Conservation (phyloP, 345 rosid genomes). For the Brassica nigra region DNA sequence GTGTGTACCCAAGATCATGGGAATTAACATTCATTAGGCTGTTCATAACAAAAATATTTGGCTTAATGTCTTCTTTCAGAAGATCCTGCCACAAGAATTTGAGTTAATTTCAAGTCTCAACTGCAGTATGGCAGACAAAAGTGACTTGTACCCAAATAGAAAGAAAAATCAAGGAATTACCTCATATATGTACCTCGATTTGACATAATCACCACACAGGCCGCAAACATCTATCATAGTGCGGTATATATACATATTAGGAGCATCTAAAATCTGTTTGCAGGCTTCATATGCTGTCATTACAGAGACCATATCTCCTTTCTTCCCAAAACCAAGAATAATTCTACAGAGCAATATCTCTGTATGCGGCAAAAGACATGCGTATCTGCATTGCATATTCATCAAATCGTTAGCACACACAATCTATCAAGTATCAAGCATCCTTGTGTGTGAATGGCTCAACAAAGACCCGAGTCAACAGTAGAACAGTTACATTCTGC, state of each 20-base stretch:
- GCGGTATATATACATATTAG: slow-evolving; percentile 79
- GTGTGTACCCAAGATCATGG: slow-evolving; percentile 68
- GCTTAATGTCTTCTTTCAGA: slow-evolving; percentile 56
- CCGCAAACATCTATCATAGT: slow-evolving; percentile 82
- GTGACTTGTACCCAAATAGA: too few relatives aligned
- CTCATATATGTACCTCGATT: slow-evolving; percentile 81
- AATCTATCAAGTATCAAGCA: neutral
- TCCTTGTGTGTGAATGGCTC: neutral
- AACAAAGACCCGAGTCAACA: neutral
- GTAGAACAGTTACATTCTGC: slow-evolving; percentile 1
- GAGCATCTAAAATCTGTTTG: slow-evolving; percentile 51
- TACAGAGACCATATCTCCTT: slow-evolving; percentile 69
- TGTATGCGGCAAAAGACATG: slow-evolving; percentile 63
- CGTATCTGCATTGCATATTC: slow-evolving; percentile 61
- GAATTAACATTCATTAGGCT: slow-evolving; percentile 94
- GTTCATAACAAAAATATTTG: slow-evolving; percentile 79
- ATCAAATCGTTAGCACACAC: slow-evolving; percentile 27
- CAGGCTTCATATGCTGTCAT: slow-evolving; percentile 69
- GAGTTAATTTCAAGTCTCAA: slow-evolving; percentile 12
- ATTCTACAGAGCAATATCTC: slow-evolving; percentile 64
- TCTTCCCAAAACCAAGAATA: slow-evolving; percentile 76
- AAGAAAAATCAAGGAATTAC: slow-evolving; percentile 40
- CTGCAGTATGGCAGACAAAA: slow-evolving; percentile 10
- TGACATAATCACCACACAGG: slow-evolving; percentile 67
- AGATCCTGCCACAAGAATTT: slow-evolving; percentile 64